Conservation (phyloP, 139 green algal genomes). For the Volvox reticuliferus region DNA sequence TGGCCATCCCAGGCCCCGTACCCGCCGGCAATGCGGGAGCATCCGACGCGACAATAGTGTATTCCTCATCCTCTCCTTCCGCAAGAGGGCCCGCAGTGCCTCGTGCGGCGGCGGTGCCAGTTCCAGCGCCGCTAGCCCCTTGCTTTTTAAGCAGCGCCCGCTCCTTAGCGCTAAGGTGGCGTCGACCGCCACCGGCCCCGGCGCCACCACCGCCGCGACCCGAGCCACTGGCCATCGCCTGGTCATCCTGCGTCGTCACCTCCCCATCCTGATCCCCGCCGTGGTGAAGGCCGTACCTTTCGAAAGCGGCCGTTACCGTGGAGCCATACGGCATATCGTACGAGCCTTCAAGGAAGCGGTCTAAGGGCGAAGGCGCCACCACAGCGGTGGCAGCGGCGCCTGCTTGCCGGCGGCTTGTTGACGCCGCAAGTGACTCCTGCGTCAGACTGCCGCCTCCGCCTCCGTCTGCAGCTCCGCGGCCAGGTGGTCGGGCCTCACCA, state of each 20-base stretch:
- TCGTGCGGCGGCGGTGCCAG: neutral
- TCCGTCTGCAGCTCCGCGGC: neutral
- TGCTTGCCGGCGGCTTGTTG: neutral
- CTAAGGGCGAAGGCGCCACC: slow-evolving; percentile 39
- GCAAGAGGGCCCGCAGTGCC: too few species aligned
- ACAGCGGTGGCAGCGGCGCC: neutral
- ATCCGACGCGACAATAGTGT: slow-evolving; percentile 8
- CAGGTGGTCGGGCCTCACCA: neutral
- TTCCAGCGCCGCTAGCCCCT: neutral
- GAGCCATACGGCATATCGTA: slow-evolving; percentile 45
- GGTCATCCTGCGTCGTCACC: neutral
- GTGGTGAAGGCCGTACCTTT: slow-evolving; percentile 33
- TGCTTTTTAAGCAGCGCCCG: slow-evolving; percentile 71
- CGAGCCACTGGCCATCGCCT: slow-evolving; percentile 26
- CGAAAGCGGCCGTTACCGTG: slow-evolving; percentile 6
- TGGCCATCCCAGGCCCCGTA: neutral
- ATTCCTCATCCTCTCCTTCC: slow-evolving; percentile 33
- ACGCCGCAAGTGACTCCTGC: neutral
- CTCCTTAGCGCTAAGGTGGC: slow-evolving; percentile 81
- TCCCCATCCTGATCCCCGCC: neutral
- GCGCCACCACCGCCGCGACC: slow-evolving; percentile 28
- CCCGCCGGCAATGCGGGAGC: neutral
- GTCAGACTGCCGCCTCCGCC: neutral
- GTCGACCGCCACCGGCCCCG: slow-evolving; percentile 39
- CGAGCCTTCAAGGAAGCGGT: slow-evolving; percentile 57